A percentile compares a stretch with the other conserved stretches of the same genome.
These are phyloP conservation scores for Neobulgaria alba DNA, from an alignment of 2,329 filamentous ascomycete genomes.

Conservation along the genomic window DNA sequence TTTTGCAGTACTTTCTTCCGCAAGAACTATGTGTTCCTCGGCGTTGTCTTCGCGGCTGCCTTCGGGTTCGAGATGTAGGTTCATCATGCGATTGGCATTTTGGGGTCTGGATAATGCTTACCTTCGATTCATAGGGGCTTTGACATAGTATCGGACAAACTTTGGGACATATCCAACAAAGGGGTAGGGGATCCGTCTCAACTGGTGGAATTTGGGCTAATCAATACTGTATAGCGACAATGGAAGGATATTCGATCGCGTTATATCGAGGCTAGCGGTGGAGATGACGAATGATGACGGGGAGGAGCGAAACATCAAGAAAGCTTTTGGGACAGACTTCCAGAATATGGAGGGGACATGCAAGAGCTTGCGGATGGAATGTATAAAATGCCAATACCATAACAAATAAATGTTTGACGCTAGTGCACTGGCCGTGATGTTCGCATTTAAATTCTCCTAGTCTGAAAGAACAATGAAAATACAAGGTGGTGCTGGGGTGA, in stretches of 20 bases:
- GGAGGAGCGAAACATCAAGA: not conserved
- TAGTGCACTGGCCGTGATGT: too few species aligned
- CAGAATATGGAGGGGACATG: slow-evolving; percentile 4
- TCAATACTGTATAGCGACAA: slow-evolving; percentile 73
- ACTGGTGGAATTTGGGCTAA: slow-evolving; percentile 26
- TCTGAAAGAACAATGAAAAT: too few species aligned
- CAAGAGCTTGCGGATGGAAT: slow-evolving; percentile 12
- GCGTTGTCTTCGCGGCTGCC: slow-evolving; percentile 74
- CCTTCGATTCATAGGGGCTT: slow-evolving; percentile 56
- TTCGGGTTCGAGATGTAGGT: slow-evolving; percentile 93
- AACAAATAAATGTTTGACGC: too few species aligned
- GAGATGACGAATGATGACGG: slow-evolving; percentile 35
- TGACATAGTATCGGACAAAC: slow-evolving; percentile 69
- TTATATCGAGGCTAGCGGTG: slow-evolving; percentile 66
- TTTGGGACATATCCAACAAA: slow-evolving; percentile 88
- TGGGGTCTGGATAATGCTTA: slow-evolving; percentile 8
- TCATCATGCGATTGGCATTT: not conserved
- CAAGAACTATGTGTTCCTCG: slow-evolving; percentile 82
- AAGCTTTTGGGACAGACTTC: not conserved
- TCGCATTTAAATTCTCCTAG: too few species aligned
- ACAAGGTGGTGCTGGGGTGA: too few species aligned
- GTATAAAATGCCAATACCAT: slow-evolving; percentile 21
- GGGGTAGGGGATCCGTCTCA: slow-evolving; percentile 57
- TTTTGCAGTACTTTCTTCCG: slow-evolving; percentile 66
- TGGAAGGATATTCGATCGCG: slow-evolving; percentile 98